These are phyloP conservation scores for Naematelia aurantialba DNA, from an alignment of 768 basidiomycete species.

Conservation along the genomic window DNA sequence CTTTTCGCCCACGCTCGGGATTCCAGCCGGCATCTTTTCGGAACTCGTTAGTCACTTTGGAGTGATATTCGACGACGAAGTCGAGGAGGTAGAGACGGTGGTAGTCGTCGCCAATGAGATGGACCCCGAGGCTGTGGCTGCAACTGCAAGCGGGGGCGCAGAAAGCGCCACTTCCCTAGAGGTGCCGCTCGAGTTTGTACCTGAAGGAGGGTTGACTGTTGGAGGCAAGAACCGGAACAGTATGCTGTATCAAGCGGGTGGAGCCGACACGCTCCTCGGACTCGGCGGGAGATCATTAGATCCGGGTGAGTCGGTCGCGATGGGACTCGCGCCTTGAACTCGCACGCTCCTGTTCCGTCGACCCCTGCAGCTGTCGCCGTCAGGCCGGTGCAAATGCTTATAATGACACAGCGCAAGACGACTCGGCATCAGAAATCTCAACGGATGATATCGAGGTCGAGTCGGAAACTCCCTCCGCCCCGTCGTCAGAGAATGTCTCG, in stretches of 20 bases:
- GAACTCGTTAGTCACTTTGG: conserved; percentile 91
- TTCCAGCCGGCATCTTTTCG: conserved; percentile 96
- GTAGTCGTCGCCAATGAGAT: background rate
- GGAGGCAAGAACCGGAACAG: conserved; percentile 35
- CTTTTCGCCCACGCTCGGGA: conserved; percentile 93
- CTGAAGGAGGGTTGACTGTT: background rate
- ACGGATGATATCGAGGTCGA: background rate
- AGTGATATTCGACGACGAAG: conserved; percentile 80
- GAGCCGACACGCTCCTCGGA: conserved; percentile 38
- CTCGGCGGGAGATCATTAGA: conserved; percentile 35
- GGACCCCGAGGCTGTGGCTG: background rate
- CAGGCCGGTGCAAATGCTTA: background rate
- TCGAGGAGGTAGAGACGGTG: conserved; percentile 11
- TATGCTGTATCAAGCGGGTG: conserved; percentile 41
- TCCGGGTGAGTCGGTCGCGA: conserved; percentile 26
- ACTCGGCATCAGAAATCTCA: background rate
- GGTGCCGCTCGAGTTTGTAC: background rate
- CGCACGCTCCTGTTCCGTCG: background rate
- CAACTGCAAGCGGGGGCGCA: background rate
- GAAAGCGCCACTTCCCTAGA: background rate
- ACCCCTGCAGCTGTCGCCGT: background rate
- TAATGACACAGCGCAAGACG: background rate
- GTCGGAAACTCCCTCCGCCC: background rate
- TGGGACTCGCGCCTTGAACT: background rate
- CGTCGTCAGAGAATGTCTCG: conserved; percentile 6